These are phyloP conservation scores for Pseudocercospora eumusae DNA, from an alignment of 2,329 filamentous ascomycete species.

Conservation along the genomic window DNA sequence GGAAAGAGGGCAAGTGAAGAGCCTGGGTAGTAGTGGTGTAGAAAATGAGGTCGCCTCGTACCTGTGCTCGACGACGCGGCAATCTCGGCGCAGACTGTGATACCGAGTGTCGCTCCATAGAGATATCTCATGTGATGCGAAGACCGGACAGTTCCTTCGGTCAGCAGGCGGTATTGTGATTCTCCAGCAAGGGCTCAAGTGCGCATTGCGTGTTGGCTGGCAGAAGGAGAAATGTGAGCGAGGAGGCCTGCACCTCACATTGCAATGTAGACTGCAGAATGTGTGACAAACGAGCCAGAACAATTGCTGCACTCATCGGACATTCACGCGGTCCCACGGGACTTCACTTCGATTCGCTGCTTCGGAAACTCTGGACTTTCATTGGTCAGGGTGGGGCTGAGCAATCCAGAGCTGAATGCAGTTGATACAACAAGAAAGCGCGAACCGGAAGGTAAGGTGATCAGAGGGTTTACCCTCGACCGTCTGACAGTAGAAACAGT, in stretches of 20 bases:
- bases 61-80: background rate
- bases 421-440: too few relatives aligned
- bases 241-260: too few relatives aligned
- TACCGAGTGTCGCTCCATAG: background rate
- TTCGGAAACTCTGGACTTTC: constrained; percentile 13
- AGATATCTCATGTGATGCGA: background rate
- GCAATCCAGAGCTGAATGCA: background rate
- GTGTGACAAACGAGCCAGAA: too few relatives aligned
- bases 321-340: background rate
- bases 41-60: background rate
- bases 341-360: constrained; percentile 3
- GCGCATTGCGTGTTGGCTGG: background rate
- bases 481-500: background rate
- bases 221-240: too few relatives aligned
- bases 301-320: background rate
- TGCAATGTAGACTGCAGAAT: too few relatives aligned
- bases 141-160: background rate
- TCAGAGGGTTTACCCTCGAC: background rate
- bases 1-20: constrained; percentile 59
- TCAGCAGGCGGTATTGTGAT: background rate
- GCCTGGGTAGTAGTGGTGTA: background rate
- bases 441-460: too few relatives aligned
- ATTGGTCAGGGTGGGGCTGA: constrained; percentile 1
- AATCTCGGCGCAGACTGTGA: background rate
- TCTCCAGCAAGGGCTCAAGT: background rate